A percentile compares a stretch with the other conserved stretches of the same genome.
phyloP scores from a whole-genome alignment of 176 grass and related monocot genomes.

The Luzula sylvatica region DNA sequence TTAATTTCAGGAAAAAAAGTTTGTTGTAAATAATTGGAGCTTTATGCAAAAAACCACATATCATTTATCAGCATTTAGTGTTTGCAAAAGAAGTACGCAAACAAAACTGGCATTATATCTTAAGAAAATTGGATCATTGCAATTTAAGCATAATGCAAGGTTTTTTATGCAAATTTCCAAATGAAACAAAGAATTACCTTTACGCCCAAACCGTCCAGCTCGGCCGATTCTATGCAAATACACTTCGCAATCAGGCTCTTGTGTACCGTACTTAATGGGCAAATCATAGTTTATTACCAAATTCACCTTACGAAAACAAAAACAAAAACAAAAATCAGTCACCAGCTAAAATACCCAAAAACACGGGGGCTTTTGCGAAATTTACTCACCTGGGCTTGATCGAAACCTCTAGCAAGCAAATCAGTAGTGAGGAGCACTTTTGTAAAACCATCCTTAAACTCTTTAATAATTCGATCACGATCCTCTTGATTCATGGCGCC shows the following conservation, averaged over 20 bases:
- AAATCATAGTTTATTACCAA: conserved; percentile 95
- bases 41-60: too few species aligned
- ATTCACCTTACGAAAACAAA: conserved; percentile 49
- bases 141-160: too few species aligned
- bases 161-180: too few species aligned
- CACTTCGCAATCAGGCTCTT: conserved; percentile 86
- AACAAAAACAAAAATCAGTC: neutral
- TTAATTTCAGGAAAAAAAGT: too few species aligned
- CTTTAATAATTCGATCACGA: conserved; percentile 75
- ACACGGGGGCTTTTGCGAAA: too few species aligned
- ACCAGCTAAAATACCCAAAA: neutral
- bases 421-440: conserved; percentile 93
- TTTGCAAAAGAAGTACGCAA: too few species aligned
- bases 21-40: too few species aligned
- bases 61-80: too few species aligned
- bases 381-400: conserved; percentile 95
- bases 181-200: too few species aligned
- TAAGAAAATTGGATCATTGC: too few species aligned
- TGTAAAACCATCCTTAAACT: conserved; percentile 90
- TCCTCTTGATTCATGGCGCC: conserved; percentile 73
- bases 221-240: conserved; percentile 95
- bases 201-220: conserved; percentile 92
- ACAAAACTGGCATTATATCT: too few species aligned
- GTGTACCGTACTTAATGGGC: conserved; percentile 60
- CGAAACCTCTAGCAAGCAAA: conserved; percentile 89